Conservation (phyloP, 1,284 basidiomycete species). For the Peniophora sp. region DNA sequence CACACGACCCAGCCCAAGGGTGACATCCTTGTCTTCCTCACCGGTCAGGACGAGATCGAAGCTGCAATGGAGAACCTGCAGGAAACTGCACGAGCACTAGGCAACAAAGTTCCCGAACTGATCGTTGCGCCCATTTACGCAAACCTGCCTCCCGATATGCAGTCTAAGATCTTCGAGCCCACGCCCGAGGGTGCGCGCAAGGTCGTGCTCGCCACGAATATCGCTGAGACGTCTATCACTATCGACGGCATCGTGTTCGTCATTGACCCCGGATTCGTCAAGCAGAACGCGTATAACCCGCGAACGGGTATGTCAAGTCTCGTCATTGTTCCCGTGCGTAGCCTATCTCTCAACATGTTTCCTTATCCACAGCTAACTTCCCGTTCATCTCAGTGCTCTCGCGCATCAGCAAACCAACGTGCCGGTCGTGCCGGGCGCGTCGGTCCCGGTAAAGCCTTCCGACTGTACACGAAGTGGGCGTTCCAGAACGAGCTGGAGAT, state of each 20-base stretch:
- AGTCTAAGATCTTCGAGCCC: conserved; percentile 98
- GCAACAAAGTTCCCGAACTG: conserved; percentile 93
- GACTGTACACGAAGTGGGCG: conserved; percentile 95
- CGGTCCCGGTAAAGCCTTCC: conserved; percentile 97
- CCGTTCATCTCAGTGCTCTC: conserved; percentile 62
- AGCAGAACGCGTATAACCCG: conserved; percentile 96
- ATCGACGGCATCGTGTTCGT: conserved; percentile 98
- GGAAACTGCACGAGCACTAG: conserved; percentile 90
- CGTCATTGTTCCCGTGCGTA: conserved; percentile 82
- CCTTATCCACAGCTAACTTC: conserved; percentile 4
- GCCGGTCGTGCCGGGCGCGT: conserved; percentile 97
- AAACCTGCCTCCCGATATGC: conserved; percentile 97
- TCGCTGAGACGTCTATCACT: conserved; percentile 97
- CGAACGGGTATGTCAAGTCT: conserved; percentile 95
- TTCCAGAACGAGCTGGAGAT: conserved; percentile 94
- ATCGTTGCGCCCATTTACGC: conserved; percentile 98
- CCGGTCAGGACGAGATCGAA: conserved; percentile 99
- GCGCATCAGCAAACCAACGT: conserved; percentile 94
- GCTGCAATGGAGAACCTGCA: conserved; percentile 92
- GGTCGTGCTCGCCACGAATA: conserved; percentile 97
- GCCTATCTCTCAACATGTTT: background rate
- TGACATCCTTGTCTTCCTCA: conserved; percentile 97
- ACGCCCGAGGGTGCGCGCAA: conserved; percentile 95
- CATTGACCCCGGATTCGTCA: conserved; percentile 96
- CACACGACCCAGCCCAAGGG: conserved; percentile 98